A percentile compares a stretch with the other conserved stretches of the same genome.
Conservation (phyloP, 2,329 filamentous ascomycete genomes). For the Fusarium udum region DNA sequence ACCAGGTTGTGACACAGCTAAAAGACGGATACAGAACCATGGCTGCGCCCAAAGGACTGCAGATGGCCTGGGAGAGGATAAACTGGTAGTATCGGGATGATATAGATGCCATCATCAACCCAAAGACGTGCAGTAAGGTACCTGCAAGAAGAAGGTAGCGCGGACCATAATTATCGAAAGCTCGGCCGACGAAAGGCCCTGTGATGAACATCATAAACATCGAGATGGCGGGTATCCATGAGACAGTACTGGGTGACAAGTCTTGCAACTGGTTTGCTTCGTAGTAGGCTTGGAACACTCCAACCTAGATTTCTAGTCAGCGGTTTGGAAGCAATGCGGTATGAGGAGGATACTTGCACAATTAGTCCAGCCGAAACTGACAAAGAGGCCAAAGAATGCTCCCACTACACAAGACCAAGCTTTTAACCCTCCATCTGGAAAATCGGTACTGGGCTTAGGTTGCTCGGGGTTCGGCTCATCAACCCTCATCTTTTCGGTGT, state of each 20-base stretch:
- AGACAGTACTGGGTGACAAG: neutral
- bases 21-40: neutral
- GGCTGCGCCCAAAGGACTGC: neutral
- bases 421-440: neutral
- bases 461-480: neutral
- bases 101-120: neutral
- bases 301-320: neutral
- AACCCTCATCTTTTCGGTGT: neutral
- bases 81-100: neutral
- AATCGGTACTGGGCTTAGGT: neutral
- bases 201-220: neutral
- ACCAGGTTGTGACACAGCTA: neutral
- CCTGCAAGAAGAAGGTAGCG: neutral
- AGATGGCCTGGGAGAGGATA: neutral
- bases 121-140: neutral
- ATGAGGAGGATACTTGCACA: neutral
- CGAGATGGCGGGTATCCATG: neutral
- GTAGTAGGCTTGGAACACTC: neutral
- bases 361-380: neutral
- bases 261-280: neutral
- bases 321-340: neutral
- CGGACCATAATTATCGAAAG: neutral
- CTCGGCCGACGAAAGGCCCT: neutral
- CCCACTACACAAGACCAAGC: rapidly evolving
- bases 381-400: neutral